Evolutionary conservation across 2,329 filamentous ascomycete species (phyloP), one percentile per base, ranked within the genome.

Genomic region (Colletotrichum sp.): DNA sequence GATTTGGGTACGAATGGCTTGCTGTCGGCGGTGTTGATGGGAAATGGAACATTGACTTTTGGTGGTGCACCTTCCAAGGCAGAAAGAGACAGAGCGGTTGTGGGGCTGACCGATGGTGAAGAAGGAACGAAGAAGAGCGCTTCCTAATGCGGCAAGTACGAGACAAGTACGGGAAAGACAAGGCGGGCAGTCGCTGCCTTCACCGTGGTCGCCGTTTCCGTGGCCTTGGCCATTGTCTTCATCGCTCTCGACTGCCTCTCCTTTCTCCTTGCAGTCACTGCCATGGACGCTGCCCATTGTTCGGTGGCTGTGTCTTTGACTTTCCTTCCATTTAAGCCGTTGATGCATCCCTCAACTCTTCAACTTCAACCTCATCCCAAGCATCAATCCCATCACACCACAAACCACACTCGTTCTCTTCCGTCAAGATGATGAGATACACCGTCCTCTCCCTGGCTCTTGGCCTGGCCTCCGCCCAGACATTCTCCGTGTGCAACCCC

Each of bases 401-500:
- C n/a, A 21, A 51, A 51, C 18, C 18, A 24, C 38, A 29, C 15
- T 21, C 55, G 51, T 43, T 55, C 67, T 13, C 27, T 51, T 34
- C 43, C 13, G 18, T 43, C 33, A 38, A 31, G 21, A 71, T 47
- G 71, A 71, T 73, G 71, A 65, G 57, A 36, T 66, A 62, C 68
- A 34, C 71, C 13, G 61, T 70, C 38, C 57, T 76, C 21, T 62
- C 65, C 24, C 33, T 76, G 59, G 75, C 75, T 64, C 8, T 61
- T 57, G 63, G 70, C 54, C 68, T 75, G 34, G 74, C 65, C 47
- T 69, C 67, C 6, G 75, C 73, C 24, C 75, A 76, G 61, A 76
- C 75, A n/a, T 73, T 51, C 24, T 76, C 75, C 6, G 15, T 29
- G 3, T 76, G 75, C 57, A 76, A 76, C 47, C 75, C 75, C 31